A percentile compares a stretch with the other conserved stretches of the same genome.
Conservation (phyloP, 2,329 filamentous ascomycete species). For the Coniella vitis region DNA sequence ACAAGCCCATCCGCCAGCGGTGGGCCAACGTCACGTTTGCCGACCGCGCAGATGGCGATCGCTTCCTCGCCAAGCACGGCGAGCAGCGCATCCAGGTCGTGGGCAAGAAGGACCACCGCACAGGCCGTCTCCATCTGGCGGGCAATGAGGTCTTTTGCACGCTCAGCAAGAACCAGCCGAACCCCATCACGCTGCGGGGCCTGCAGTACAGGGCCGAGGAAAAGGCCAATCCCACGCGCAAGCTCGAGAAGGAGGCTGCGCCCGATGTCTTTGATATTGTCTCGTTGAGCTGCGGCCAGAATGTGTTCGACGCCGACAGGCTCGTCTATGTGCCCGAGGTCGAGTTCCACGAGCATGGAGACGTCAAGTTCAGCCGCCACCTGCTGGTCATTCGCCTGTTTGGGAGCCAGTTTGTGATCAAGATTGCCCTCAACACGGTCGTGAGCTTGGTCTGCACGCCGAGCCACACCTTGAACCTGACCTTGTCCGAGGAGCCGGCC, state of each 20-base stretch:
- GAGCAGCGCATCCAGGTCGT: conserved; percentile 3
- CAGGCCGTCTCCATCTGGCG: conserved; percentile 25
- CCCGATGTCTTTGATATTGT: conserved; percentile 9
- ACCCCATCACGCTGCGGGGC: conserved; percentile 17
- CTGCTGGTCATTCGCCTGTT: conserved; percentile 36
- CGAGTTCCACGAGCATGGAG: conserved; percentile 27
- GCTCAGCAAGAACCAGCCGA: conserved; percentile 14
- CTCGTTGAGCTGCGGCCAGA: conserved; percentile 35
- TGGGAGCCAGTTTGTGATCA: conserved; percentile 26
- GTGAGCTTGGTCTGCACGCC: conserved; percentile 35
- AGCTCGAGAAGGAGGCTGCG: conserved; percentile 1
- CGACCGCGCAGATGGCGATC: conserved; percentile 28
- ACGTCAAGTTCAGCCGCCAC: conserved; percentile 36
- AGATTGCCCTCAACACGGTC: conserved; percentile 44
- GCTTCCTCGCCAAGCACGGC: conserved; percentile 35
- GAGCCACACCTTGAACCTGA: conserved; percentile 37
- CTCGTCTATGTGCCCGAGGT: conserved; percentile 40
- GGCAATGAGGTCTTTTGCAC: conserved; percentile 25
- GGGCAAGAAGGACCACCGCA: background rate
- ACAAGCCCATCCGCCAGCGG: conserved; percentile 31
- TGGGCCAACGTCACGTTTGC: conserved; percentile 39
- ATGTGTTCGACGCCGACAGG: conserved; percentile 29
- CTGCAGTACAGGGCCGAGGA: conserved; percentile 19
- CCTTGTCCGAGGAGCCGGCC: conserved; percentile 41
- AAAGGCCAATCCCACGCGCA: conserved; percentile 3